phyloP scores from a whole-genome alignment of 768 basidiomycete species.

The Sporobolomyces phaffii region DNA sequence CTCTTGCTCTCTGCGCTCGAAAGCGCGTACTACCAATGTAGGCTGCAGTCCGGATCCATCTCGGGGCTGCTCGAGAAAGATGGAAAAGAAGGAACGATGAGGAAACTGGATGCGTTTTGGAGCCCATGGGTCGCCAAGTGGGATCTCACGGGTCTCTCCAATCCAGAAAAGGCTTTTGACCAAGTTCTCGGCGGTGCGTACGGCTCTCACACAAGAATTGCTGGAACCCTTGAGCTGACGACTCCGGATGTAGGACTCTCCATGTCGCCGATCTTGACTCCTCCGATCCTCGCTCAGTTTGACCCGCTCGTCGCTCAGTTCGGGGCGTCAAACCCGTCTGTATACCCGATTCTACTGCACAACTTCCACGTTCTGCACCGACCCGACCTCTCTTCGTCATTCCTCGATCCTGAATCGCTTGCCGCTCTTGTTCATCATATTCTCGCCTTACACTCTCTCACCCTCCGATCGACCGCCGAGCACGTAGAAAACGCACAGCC shows the following conservation, averaged over 20 bases:
- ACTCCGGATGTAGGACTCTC: slow-evolving; percentile 9
- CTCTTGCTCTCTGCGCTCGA: slow-evolving; percentile 7
- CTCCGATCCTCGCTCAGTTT: neutral
- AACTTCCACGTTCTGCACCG: neutral
- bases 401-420: no score
- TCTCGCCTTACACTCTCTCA: no score
- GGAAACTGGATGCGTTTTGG: slow-evolving; percentile 4
- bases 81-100: neutral
- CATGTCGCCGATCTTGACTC: neutral
- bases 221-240: no score
- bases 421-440: no score
- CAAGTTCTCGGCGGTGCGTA: slow-evolving; percentile 4
- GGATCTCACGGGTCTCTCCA: neutral
- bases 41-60: slow-evolving; percentile 1
- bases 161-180: neutral
- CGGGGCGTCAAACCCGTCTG: slow-evolving; percentile 18
- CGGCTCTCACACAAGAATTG: neutral
- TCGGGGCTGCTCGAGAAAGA: neutral
- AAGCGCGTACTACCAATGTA: slow-evolving; percentile 8
- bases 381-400: neutral
- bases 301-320: slow-evolving; percentile 26
- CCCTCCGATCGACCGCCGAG: neutral
- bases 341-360: slow-evolving; percentile 22
- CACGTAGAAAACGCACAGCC: no score
- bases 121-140: slow-evolving; percentile 2